These are phyloP conservation scores for Casuarina cunninghamiana DNA, from an alignment of 306 rosid genomes.

Conservation along the genomic window DNA sequence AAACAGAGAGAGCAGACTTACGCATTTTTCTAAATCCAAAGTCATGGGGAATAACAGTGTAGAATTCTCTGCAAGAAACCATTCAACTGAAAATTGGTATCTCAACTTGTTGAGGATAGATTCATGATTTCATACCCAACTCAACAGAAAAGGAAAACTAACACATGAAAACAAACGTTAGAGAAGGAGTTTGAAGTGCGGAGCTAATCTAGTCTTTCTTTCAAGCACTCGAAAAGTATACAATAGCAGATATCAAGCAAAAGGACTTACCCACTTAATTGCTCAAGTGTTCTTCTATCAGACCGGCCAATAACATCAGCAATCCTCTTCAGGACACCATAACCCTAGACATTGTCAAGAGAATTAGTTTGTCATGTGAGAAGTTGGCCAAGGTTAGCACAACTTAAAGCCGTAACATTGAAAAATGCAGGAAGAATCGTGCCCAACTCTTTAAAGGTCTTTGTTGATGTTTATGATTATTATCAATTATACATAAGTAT, in stretches of 20 bases:
- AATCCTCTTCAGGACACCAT: slow-evolving; percentile 72
- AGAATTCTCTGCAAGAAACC: slow-evolving; percentile 81
- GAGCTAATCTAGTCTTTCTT: not conserved
- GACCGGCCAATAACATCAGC: slow-evolving; percentile 70
- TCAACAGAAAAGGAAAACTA: not conserved
- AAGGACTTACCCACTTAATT: slow-evolving; percentile 78
- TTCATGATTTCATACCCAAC: slow-evolving; percentile 2
- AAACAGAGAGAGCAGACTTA: slow-evolving; percentile 46
- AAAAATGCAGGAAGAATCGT: slow-evolving; percentile 15
- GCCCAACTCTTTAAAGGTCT: not conserved
- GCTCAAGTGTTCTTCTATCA: slow-evolving; percentile 55
- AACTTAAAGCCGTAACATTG: slow-evolving; percentile 25
- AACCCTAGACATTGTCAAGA: slow-evolving; percentile 57
- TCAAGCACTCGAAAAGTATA: slow-evolving; percentile 13
- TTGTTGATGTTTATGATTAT: not conserved
- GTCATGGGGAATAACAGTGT: slow-evolving; percentile 94
- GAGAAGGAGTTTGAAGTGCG: slow-evolving; percentile 1
- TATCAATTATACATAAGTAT: not conserved
- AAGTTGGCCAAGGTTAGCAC: slow-evolving; percentile 23
- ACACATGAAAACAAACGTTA: not conserved
- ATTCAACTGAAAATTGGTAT: slow-evolving; percentile 20
- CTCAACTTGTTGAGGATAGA: slow-evolving; percentile 23
- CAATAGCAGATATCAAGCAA: not conserved
- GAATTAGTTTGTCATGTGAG: slow-evolving; percentile 21
- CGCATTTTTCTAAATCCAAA: slow-evolving; percentile 91